Evolutionary conservation across 2,329 filamentous ascomycete species (phyloP).

Genomic region (Blumeria hordei): DNA sequence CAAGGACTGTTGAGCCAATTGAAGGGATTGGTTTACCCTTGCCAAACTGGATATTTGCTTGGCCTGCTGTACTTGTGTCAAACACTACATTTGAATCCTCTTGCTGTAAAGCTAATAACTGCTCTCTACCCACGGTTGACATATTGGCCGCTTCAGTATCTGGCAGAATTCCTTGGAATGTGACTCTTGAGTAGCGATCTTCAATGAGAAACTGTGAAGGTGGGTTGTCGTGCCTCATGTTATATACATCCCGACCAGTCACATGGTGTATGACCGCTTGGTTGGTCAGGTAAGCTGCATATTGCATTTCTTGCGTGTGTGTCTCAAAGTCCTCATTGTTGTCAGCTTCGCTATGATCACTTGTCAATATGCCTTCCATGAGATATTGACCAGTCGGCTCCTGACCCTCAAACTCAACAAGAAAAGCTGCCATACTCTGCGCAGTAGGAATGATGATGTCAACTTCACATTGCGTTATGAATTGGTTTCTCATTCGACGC

Average conservation of each 20-base stretch:
- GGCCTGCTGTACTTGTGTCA: neutral
- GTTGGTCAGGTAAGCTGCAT: neutral
- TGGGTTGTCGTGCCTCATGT: neutral
- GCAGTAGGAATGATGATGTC: too few relatives aligned
- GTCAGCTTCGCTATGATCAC: too few relatives aligned
- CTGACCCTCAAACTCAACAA: too few relatives aligned
- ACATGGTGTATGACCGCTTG: neutral
- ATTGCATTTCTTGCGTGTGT: too few relatives aligned
- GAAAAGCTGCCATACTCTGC: too few relatives aligned
- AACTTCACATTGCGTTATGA: neutral
- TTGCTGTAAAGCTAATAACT: neutral
- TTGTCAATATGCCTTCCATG: too few relatives aligned
- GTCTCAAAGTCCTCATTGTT: too few relatives aligned
- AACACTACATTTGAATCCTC: neutral
- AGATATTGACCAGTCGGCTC: too few relatives aligned
- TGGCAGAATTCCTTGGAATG: neutral
- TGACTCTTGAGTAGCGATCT: neutral
- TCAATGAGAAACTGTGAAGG: neutral
- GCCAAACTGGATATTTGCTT: neutral
- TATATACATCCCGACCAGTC: neutral
- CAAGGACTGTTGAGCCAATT: neutral
- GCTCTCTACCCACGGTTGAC: neutral
- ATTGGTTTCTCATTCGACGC: neutral
- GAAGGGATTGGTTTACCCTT: neutral
- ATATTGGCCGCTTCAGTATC: neutral